Percentiles rank a stretch among this genome's conserved stretches.
phyloP scores from a whole-genome alignment of 306 rosid genomes.

The Casuarina cunninghamiana region DNA sequence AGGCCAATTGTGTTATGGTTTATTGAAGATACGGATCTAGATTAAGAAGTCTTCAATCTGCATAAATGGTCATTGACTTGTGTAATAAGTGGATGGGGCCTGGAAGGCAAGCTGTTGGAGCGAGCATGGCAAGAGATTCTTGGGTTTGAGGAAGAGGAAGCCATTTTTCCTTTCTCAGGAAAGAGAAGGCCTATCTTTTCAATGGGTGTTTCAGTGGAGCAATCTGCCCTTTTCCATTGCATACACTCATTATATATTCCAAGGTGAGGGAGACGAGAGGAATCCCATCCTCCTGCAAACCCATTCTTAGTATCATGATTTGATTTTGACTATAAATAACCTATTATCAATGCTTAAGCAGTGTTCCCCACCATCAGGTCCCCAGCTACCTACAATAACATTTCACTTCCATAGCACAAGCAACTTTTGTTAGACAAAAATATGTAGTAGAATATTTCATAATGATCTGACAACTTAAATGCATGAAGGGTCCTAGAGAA shows the following conservation, averaged over 20 bases:
- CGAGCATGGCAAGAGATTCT: slow-evolving; percentile 41
- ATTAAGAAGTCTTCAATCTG: slow-evolving; percentile 22
- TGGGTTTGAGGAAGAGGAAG: slow-evolving; percentile 24
- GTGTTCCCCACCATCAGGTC: not conserved
- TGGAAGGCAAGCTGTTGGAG: slow-evolving; percentile 41
- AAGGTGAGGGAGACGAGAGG: not conserved
- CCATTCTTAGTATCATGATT: not conserved
- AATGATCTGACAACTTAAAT: not conserved
- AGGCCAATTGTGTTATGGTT: slow-evolving; percentile 29
- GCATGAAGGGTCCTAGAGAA: not conserved
- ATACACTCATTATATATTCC: not conserved
- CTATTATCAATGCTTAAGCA: not conserved
- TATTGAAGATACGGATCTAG: slow-evolving; percentile 21
- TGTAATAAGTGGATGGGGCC: slow-evolving; percentile 38
- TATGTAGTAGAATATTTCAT: not conserved
- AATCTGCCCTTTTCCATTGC: slow-evolving; percentile 17
- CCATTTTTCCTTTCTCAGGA: slow-evolving; percentile 28
- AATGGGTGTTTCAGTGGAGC: slow-evolving; percentile 11
- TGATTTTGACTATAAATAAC: not conserved
- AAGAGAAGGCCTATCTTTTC: slow-evolving; percentile 15
- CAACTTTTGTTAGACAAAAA: not conserved
- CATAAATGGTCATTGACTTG: slow-evolving; percentile 32
- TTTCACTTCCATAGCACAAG: not conserved
- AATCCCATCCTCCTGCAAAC: not conserved
- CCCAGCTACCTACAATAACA: not conserved